Evolutionary conservation across 345 rosid genomes (phyloP).

Genomic region (Syzygium grande): DNA sequence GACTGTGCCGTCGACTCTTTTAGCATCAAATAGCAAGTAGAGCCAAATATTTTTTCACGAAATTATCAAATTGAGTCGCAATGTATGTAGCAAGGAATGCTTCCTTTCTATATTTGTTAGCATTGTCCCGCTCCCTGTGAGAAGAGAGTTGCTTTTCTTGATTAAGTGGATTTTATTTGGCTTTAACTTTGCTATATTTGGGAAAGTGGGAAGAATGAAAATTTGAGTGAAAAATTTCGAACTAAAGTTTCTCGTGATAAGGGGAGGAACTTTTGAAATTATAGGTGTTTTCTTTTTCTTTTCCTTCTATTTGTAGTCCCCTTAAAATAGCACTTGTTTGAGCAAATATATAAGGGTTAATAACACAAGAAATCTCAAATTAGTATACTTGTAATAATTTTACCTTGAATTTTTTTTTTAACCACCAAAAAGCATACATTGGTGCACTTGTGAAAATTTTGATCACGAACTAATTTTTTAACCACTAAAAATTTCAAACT

Average conservation of each 20-base stretch:
- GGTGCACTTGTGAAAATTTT: no score
- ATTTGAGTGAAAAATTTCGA: neutral
- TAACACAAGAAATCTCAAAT: no score
- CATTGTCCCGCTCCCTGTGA: no score
- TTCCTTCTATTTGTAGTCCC: neutral
- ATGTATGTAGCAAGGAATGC: neutral
- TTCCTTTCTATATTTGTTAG: neutral
- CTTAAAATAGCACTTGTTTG: neutral
- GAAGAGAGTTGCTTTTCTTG: neutral
- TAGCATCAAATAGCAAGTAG: neutral
- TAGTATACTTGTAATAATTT: no score
- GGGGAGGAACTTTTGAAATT: neutral
- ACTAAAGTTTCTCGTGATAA: neutral
- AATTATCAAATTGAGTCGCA: neutral
- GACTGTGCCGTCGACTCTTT: neutral
- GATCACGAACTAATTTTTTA: no score
- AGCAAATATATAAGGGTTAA: neutral
- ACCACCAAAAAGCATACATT: no score
- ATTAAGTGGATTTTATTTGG: neutral
- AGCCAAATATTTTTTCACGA: neutral
- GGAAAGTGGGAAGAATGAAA: neutral
- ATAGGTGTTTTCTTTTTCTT: neutral
- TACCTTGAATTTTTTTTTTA: no score
- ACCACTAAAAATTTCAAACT: no score
- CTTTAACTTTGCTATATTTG: neutral